These are phyloP conservation scores for Anethum foeniculum DNA, from an alignment of 140 eudicot genomes.

Conservation along the genomic window DNA sequence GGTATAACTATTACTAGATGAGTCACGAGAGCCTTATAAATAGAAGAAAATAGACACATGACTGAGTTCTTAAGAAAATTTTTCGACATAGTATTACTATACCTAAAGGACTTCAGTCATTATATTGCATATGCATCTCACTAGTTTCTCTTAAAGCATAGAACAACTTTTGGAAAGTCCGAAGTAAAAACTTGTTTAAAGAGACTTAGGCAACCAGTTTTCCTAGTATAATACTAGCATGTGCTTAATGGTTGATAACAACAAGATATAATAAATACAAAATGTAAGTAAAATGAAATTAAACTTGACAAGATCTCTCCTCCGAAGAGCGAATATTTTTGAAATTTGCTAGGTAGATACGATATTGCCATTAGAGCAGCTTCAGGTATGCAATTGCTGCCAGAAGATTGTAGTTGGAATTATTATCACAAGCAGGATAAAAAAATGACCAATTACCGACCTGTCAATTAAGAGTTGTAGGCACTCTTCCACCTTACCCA, in stretches of 20 bases:
- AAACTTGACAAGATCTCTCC: slow-evolving; percentile 89
- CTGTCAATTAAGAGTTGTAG: slow-evolving; percentile 83
- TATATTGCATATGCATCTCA: not conserved
- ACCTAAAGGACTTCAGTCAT: not conserved
- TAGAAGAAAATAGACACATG: too few species aligned
- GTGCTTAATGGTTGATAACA: not conserved
- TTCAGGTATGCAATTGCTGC: slow-evolving; percentile 97
- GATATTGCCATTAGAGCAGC: slow-evolving; percentile 99
- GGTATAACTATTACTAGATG: too few species aligned
- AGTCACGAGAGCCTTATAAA: too few species aligned
- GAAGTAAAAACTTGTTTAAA: not conserved
- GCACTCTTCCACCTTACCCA: slow-evolving; percentile 78
- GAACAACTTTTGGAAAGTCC: not conserved
- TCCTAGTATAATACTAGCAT: not conserved
- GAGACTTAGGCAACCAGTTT: not conserved
- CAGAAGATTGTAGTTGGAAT: slow-evolving; percentile 18
- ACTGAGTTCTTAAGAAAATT: too few species aligned
- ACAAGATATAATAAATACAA: not conserved
- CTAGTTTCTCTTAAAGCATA: not conserved
- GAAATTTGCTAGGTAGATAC: slow-evolving; percentile 95
- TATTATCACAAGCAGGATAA: not conserved
- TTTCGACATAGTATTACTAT: not conserved
- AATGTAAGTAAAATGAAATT: slow-evolving; percentile 5
- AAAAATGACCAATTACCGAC: slow-evolving; percentile 26
- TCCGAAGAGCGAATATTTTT: slow-evolving; percentile 88